Conservation (phyloP, 345 rosid species). For the Sonneratia alba region DNA sequence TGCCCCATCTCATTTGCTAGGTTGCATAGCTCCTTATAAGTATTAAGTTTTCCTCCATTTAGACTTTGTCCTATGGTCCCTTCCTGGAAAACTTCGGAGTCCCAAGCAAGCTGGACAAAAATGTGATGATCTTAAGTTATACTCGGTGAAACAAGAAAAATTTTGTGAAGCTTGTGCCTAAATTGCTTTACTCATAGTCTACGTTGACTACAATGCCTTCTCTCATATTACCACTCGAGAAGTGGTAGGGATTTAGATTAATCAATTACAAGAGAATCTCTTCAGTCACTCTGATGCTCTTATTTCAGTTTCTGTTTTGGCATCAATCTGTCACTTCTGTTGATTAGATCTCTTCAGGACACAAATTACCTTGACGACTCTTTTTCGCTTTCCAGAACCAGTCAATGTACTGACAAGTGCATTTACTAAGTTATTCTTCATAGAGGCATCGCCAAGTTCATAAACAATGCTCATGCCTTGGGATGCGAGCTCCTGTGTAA, state of each 20-base stretch:
- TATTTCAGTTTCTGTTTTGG: neutral
- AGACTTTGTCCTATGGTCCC: constrained; percentile 79
- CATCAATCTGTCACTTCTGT: neutral
- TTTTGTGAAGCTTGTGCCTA: neutral
- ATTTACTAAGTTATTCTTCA: constrained; percentile 79
- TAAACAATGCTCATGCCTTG: constrained; percentile 98
- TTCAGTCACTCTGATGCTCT: neutral
- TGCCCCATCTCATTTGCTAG: constrained; percentile 99
- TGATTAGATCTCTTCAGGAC: neutral
- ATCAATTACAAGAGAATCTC: neutral
- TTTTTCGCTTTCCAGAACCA: constrained; percentile 93
- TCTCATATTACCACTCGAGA: neutral
- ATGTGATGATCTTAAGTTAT: neutral
- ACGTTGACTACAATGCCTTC: neutral
- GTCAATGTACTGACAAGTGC: constrained; percentile 80
- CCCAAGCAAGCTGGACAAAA: constrained; percentile 62
- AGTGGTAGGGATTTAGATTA: neutral
- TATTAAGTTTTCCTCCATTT: constrained; percentile 83
- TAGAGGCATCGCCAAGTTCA: constrained; percentile 84
- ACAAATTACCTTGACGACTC: constrained; percentile 72
- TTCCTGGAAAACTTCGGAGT: constrained; percentile 90
- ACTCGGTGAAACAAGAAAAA: neutral
- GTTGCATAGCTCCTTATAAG: constrained; percentile 90
- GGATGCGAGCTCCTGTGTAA: constrained; percentile 93
- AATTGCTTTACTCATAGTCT: neutral